Evolutionary conservation across 441 rosid genomes (phyloP), one percentile per base, ranked within the genome.

Genomic region (Pelargonium fulgidum): DNA sequence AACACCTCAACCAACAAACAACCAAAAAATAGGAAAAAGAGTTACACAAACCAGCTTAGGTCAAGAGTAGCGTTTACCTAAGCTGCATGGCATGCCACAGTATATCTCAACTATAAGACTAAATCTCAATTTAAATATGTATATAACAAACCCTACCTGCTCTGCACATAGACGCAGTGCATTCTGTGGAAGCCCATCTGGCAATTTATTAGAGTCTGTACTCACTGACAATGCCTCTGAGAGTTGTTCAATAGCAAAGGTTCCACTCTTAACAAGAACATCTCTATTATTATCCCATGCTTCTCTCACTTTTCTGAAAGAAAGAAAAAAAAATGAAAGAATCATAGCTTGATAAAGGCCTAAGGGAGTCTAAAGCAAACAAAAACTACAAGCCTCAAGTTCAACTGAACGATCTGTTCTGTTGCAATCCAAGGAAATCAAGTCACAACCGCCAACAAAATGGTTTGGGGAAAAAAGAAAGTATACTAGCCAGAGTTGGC

Each of bases 201-300:
- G 70, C 81, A 91, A 77, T 68, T 84, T 91, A 63, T 81, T 84
- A 19, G 81, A 73, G 63, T 54, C 82, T 14, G 95, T 87, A 70
- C 72, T 86, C 68, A 87, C 85, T 14, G 96, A 83, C 68, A 91
- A 81, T 67, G 98, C 96, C 85, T 91, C 93, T 41, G 92, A 87
- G 33, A 93, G 82, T 78, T 89, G 95, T 68, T 91, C 89, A 66
- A 91, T 89, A 56, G 95, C 98, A 78, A 81, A 86, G 7, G 85
- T 75, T 66, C 96, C 95, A 78, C 96, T 86, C 80, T 89, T 83
- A 68, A 86, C 69, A 67, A 93, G 91, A 45, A 73, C 70, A 29
- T 91, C 97, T 78, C 85, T 89, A 78, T 81, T 91, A 66, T 29
- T 82, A 54, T 83, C 87, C 97, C 98, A 93, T 19, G 92, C 95